Base-by-base conservation (phyloP, 768 basidiomycete species). In the Xerocomellus chrysenteron region DNA sequence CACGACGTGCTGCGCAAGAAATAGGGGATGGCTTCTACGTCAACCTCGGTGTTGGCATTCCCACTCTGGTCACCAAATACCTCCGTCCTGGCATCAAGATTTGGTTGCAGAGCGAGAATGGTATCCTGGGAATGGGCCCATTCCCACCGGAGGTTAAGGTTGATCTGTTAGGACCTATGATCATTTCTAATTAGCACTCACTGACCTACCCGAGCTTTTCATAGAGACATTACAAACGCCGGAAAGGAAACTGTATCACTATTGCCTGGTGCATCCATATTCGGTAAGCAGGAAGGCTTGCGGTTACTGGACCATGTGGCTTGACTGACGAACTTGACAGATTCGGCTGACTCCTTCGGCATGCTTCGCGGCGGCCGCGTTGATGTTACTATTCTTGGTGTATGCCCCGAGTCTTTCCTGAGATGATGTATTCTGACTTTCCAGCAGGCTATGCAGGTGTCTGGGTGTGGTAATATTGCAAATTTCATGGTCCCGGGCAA, bases 401-500 rank as follows among this genome's bases (percentile, higher is more conserved):
- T 90, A 75, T 62, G 86, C 75, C 50, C 58, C 19, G 21, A 17
- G 87, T 87, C 75, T 63, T 84, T 77, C 24, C 26, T 30, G 50
- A 17, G 46, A 51, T 28, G 32, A 14, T 43, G 26, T 8, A 3
- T 41, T 32, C 43, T 51, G 30, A 65, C n/a, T 6, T 42, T 51
- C 50, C 33, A 36, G n/a, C 58, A 91, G 89, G 92, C 92, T 4
- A 90, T 97, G 90, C 87, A 96, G 79, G 94, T 95, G 36, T 92
- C 91, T 0, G 84, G 88, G 57, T 82, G 83, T 2, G 94, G 92
- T 50, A 93, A 96, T 70, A 88, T 98, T 62, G 94, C 94, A 59
- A 96, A 96, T 77, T 98, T 92, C 70, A 97, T 96, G 94, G 92
- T 97, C 62, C 94, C 93, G 6, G 92, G 93, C 17, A 94, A 96